A percentile compares a stretch with the other conserved stretches of the same genome.
Conservation (phyloP, 768 basidiomycete species). For the Collybia sp. region DNA sequence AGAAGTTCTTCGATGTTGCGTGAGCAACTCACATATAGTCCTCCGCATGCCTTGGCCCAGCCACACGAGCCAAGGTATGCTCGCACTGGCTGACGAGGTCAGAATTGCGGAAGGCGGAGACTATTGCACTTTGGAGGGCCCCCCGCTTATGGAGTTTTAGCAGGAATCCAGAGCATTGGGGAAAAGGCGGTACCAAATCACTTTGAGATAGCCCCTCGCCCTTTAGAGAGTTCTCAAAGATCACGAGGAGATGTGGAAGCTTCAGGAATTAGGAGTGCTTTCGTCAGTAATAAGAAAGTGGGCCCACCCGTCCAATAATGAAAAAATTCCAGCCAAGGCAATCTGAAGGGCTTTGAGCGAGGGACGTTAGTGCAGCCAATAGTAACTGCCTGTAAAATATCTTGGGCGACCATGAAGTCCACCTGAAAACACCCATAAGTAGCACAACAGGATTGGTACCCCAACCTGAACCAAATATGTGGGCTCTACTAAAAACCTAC, state of each 20-base stretch:
- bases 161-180: not conserved
- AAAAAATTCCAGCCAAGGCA: slow-evolving; percentile 64
- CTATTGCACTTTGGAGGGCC: slow-evolving; percentile 46
- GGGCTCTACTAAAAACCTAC: slow-evolving; percentile 43
- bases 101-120: slow-evolving; percentile 40
- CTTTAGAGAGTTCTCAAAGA: slow-evolving; percentile 52
- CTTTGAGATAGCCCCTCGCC: slow-evolving; percentile 43
- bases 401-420: slow-evolving; percentile 58
- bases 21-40: slow-evolving; percentile 21
- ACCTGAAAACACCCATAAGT: slow-evolving; percentile 52
- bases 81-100: slow-evolving; percentile 58
- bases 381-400: slow-evolving; percentile 69
- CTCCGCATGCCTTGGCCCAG: slow-evolving; percentile 18
- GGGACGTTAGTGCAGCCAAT: slow-evolving; percentile 55
- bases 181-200: slow-evolving; percentile 49
- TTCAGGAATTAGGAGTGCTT: slow-evolving; percentile 18
- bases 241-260: slow-evolving; percentile 56
- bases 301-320: slow-evolving; percentile 62
- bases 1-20: not conserved
- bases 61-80: slow-evolving; percentile 30
- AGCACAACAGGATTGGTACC: slow-evolving; percentile 44
- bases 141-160: slow-evolving; percentile 20
- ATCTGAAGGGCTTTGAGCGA: slow-evolving; percentile 42
- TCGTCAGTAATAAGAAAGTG: slow-evolving; percentile 1
- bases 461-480: slow-evolving; percentile 62